Conservation (phyloP, 805 yeast genomes). For the Nematodospora valgi region DNA sequence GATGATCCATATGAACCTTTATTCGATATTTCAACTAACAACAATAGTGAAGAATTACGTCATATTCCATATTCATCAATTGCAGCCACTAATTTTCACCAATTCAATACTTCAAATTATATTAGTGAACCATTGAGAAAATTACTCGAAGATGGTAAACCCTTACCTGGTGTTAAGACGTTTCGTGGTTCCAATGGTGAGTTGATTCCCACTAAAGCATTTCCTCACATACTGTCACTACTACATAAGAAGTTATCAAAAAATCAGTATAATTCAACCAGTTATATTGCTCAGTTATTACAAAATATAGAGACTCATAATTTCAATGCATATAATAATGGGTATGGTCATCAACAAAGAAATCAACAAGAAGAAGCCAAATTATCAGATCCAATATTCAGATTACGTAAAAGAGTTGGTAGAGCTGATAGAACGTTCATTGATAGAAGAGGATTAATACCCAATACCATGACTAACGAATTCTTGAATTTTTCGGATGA, state of each 20-base stretch:
- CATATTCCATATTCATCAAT: conserved; percentile 82
- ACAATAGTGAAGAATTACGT: conserved; percentile 44
- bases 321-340: conserved; percentile 38
- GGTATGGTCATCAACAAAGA: conserved; percentile 25
- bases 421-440: conserved; percentile 67
- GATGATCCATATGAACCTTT: conserved; percentile 84
- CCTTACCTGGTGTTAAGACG: conserved; percentile 42
- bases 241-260: conserved; percentile 25
- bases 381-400: conserved; percentile 50
- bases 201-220: conserved; percentile 43
- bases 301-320: conserved; percentile 37
- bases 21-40: conserved; percentile 59
- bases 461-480: conserved; percentile 34
- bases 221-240: conserved; percentile 45
- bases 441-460: conserved; percentile 64
- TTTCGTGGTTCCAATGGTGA: conserved; percentile 53
- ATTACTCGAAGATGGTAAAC: conserved; percentile 43
- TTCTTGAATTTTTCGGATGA: conserved; percentile 30
- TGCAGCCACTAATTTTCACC: conserved; percentile 61
- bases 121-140: conserved; percentile 40
- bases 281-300: conserved; percentile 38
- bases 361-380: conserved; percentile 21
- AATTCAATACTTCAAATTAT: conserved; percentile 58
- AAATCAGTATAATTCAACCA: conserved; percentile 18
- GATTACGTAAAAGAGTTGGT: conserved; percentile 72